Conservation (phyloP, 75 land plant genomes). For the Picea sitchensis region DNA sequence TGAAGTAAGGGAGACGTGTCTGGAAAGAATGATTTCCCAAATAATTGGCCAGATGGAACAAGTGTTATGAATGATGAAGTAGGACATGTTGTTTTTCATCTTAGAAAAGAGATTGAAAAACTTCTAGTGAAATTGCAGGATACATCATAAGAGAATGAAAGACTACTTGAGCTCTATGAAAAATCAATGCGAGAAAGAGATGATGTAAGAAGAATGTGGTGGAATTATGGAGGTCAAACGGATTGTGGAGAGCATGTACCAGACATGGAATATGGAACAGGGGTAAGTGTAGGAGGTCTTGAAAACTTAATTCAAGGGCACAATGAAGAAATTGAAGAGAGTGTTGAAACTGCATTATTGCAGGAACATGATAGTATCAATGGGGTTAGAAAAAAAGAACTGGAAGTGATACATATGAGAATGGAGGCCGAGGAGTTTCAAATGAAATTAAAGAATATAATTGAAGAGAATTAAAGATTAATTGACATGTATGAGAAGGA, state of each 20-base stretch:
- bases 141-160: conserved; percentile 36
- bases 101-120: conserved; percentile 18
- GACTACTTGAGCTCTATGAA: conserved; percentile 53
- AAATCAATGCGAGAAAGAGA: neutral
- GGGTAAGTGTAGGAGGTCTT: neutral
- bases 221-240: neutral
- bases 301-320: too few relatives aligned
- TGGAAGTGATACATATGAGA: too few relatives aligned
- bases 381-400: too few relatives aligned
- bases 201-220: too few relatives aligned
- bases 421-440: conserved; percentile 27
- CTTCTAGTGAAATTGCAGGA: too few relatives aligned
- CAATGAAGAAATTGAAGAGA: too few relatives aligned
- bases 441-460: conserved; percentile 46
- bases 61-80: conserved; percentile 9
- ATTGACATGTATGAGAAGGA: conserved; percentile 13
- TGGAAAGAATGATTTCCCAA: neutral
- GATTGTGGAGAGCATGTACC: conserved; percentile 5
- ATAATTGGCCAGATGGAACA: conserved; percentile 1
- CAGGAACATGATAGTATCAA: too few relatives aligned
- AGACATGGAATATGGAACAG: neutral
- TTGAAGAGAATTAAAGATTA: conserved; percentile 56
- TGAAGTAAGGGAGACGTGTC: neutral
- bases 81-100: neutral
- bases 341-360: too few relatives aligned